Evolutionary conservation across 148 eudicot species (phyloP).

Genomic region (Fagopyrum esculentum): DNA sequence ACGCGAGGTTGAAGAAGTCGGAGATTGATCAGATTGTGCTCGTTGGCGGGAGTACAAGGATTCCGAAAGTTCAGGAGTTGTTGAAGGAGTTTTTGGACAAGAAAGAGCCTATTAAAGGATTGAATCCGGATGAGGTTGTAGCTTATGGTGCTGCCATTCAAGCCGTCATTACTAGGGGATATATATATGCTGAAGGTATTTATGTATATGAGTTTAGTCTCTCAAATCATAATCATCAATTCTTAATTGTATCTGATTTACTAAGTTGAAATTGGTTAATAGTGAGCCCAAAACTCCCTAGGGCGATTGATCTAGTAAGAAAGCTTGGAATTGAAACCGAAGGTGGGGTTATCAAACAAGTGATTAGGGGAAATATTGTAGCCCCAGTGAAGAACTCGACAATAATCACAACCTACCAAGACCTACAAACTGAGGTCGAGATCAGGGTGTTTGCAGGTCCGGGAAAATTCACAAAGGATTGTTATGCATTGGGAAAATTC

Average conservation of each 20-base stretch:
- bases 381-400: background rate
- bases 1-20: constrained; percentile 51
- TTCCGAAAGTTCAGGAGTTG: constrained; percentile 64
- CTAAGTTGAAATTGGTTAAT: too few species aligned
- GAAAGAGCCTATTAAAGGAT: constrained; percentile 53
- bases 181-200: constrained; percentile 6
- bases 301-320: background rate
- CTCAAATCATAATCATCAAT: too few species aligned
- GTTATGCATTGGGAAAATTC: constrained; percentile 18
- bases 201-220: constrained; percentile 21
- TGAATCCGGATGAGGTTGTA: constrained; percentile 60
- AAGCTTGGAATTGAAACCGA: background rate
- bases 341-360: background rate
- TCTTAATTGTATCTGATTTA: too few species aligned
- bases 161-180: constrained; percentile 55
- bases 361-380: background rate
- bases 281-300: too few species aligned
- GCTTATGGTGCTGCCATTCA: constrained; percentile 61
- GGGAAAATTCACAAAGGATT: constrained; percentile 62
- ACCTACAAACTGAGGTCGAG: background rate
- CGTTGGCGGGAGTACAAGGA: constrained; percentile 80
- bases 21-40: constrained; percentile 69
- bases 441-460: constrained; percentile 64
- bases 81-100: constrained; percentile 58
- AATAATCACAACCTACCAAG: constrained; percentile 8